Base-by-base conservation (phyloP, 805 yeast species). In the Lipomyces lipofer region DNA sequence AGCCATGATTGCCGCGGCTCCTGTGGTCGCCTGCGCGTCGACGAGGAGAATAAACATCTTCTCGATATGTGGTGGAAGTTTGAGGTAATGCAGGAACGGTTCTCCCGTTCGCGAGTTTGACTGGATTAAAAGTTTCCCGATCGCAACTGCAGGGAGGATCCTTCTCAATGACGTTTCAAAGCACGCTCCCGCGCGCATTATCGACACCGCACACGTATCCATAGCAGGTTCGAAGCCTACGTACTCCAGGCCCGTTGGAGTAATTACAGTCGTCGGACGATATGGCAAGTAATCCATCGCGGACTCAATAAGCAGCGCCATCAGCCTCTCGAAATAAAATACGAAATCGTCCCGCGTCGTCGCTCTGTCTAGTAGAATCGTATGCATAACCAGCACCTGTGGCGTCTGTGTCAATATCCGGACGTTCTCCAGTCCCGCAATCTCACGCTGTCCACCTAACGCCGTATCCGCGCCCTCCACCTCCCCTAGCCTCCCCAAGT, bases 1-100 rank as follows among this genome's bases (percentile, higher is more conserved):
- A 0, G 97, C 96, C 98, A 92, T 94, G 40, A 89, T 86, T 1
- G 91, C 84, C 0, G 96, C 96, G 0, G 97, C 95, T 1, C 98
- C 99, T 28, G 95, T 84, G 29, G 88, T 84, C 46, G 89, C 76
- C 67, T 92, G 97, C 0, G 96, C 88, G 66, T 92, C 97, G 65
- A 88, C 80, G 46, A 92, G 70, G 7, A 92, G 70, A 1, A 88
- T 81, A 58, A 28, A 46, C 59, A 24, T 45, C 17, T 22, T 33
- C 33, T 58, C 59, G 15, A 71, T 59, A 42, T 54, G 38, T 0
- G 70, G 67, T 0, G 97, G 97, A 35, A 92, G 70, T 22, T 81
- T 78, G 60, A 86, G 85, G n/a, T 84, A 82, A 68, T 91, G 97
- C 56, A 94, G 75, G 66, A 86, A 91, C 1, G 99, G 98, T 71